Percentiles rank a stretch among this genome's conserved stretches.
These are phyloP conservation scores for Magnusiomyces suaveolens DNA, from an alignment of 1,139 yeast genomes.

Conservation along the genomic window DNA sequence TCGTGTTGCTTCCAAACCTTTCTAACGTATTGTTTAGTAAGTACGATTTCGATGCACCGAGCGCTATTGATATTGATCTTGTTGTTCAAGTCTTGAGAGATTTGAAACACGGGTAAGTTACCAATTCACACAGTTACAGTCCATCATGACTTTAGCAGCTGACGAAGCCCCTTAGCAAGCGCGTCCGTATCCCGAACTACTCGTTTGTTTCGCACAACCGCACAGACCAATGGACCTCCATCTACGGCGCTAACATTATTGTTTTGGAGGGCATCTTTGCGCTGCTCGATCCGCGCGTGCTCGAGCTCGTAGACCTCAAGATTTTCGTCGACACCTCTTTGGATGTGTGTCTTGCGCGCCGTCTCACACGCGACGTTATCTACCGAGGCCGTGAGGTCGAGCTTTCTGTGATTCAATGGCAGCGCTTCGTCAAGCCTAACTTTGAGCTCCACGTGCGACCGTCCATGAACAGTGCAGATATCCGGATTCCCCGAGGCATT, in stretches of 20 bases:
- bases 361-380: slow-evolving; percentile 77
- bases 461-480: slow-evolving; percentile 72
- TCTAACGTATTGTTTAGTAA: slow-evolving; percentile 29
- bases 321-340: slow-evolving; percentile 89
- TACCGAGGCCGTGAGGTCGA: slow-evolving; percentile 74
- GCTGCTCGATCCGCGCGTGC: slow-evolving; percentile 56
- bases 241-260: slow-evolving; percentile 93
- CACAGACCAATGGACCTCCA: slow-evolving; percentile 55
- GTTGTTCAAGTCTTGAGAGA: slow-evolving; percentile 53
- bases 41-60: slow-evolving; percentile 81
- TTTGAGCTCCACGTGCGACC: slow-evolving; percentile 69
- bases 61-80: slow-evolving; percentile 68
- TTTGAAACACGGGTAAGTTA: slow-evolving; percentile 45
- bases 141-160: slow-evolving; percentile 29
- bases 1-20: background rate
- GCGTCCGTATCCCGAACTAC: slow-evolving; percentile 74
- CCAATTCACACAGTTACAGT: background rate
- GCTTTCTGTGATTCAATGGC: slow-evolving; percentile 86
- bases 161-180: slow-evolving; percentile 24
- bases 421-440: slow-evolving; percentile 84
- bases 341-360: slow-evolving; percentile 81
- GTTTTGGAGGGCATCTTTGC: slow-evolving; percentile 89
- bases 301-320: slow-evolving; percentile 73
- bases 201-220: slow-evolving; percentile 70
- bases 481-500: slow-evolving; percentile 79